Conservation (phyloP, 306 rosid genomes). For the Albizia julibrissin region DNA sequence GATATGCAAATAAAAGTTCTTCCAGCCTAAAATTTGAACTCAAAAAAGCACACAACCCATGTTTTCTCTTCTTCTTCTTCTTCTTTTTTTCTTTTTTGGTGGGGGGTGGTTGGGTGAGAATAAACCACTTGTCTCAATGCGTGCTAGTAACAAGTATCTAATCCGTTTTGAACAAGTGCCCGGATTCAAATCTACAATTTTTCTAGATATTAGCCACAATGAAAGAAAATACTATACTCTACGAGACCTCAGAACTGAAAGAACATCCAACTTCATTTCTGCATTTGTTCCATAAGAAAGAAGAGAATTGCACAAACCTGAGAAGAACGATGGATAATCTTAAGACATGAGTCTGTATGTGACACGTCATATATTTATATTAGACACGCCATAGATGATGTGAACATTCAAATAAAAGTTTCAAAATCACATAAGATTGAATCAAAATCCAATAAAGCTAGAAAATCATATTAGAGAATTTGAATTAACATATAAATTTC, state of each 20-base stretch:
- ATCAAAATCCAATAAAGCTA: not conserved
- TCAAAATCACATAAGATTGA: not conserved
- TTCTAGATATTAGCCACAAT: not conserved
- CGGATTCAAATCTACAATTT: not conserved
- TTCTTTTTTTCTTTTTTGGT: too few relatives aligned
- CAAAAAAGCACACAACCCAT: not conserved
- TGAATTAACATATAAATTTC: not conserved
- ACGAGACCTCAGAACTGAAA: not conserved
- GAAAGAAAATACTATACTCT: not conserved
- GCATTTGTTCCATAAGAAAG: not conserved
- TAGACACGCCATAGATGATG: not conserved
- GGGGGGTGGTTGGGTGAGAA: not conserved
- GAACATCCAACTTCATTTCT: slow-evolving; percentile 17
- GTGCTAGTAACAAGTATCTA: slow-evolving; percentile 2
- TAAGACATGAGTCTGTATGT: not conserved
- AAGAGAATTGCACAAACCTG: not conserved
- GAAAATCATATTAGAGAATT: not conserved
- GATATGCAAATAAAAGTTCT: not conserved
- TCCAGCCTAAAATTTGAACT: not conserved
- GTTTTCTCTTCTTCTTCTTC: not conserved
- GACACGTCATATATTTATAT: not conserved
- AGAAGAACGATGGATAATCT: not conserved
- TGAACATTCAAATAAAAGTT: not conserved
- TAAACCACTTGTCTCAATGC: not conserved
- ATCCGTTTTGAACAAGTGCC: slow-evolving; percentile 19